Evolutionary conservation across 2,329 filamentous ascomycete genomes (phyloP).

Genomic region (Apiospora kogelbergensis): DNA sequence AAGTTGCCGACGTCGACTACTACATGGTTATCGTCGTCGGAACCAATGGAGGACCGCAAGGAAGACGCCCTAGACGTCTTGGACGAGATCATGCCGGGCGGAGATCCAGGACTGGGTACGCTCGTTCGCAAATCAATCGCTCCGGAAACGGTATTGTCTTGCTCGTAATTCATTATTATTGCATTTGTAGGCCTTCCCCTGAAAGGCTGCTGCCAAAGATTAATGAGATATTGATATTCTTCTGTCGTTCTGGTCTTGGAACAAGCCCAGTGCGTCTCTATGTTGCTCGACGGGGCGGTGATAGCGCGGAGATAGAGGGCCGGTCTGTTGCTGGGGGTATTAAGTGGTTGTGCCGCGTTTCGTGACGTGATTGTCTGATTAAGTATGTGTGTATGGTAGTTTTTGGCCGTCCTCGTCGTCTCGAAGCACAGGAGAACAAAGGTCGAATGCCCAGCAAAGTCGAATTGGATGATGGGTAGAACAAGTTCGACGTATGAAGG

Average conservation of each 20-base stretch:
- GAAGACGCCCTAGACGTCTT: constrained; percentile 92
- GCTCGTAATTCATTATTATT: constrained; percentile 41
- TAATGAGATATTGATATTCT: not conserved
- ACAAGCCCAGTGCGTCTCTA: not conserved
- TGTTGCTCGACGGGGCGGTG: not conserved
- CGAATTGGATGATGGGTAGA: not conserved
- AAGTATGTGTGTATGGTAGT: not conserved
- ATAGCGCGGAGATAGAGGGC: not conserved
- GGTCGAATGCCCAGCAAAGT: not conserved
- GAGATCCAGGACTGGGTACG: constrained; percentile 59
- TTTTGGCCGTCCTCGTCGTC: not conserved
- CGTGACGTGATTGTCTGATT: not conserved
- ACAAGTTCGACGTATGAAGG: not conserved
- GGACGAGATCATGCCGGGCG: constrained; percentile 75
- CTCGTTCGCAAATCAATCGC: constrained; percentile 31
- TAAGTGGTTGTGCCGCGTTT: not conserved
- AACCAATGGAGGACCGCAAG: constrained; percentile 71
- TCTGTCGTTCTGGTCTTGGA: not conserved
- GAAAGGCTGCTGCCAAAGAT: not conserved
- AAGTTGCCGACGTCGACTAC: constrained; percentile 79
- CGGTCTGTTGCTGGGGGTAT: not conserved
- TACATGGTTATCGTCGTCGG: constrained; percentile 66
- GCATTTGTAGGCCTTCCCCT: not conserved
- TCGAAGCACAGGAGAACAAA: not conserved
- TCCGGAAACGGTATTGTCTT: constrained; percentile 35